phyloP scores from a whole-genome alignment of 805 yeast species.

The Candida nanaspora region DNA sequence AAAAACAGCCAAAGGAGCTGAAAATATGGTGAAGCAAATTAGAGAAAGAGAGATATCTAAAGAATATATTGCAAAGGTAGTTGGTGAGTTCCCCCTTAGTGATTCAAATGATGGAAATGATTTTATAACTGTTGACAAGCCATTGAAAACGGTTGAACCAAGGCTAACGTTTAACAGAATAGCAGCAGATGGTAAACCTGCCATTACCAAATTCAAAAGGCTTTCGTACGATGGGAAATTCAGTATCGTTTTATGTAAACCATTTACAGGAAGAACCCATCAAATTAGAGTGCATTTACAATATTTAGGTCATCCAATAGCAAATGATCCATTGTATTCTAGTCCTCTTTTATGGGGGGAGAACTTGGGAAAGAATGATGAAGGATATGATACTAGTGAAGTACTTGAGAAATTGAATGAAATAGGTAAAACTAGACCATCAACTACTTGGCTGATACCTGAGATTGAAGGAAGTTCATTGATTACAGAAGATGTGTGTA shows the following conservation, averaged over 20 bases:
- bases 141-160: conserved; percentile 67
- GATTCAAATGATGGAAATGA: conserved; percentile 13
- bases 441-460: conserved; percentile 57
- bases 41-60: conserved; percentile 70
- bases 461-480: conserved; percentile 40
- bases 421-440: conserved; percentile 64
- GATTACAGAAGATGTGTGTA: conserved; percentile 51
- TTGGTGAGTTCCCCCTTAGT: conserved; percentile 71
- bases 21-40: conserved; percentile 61
- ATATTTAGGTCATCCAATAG: conserved; percentile 82
- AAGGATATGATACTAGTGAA: conserved; percentile 35
- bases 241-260: conserved; percentile 76
- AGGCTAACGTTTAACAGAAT: conserved; percentile 60
- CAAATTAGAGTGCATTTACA: conserved; percentile 93
- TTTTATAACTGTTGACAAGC: conserved; percentile 50
- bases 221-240: conserved; percentile 58
- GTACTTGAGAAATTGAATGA: conserved; percentile 45
- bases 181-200: conserved; percentile 57
- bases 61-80: conserved; percentile 81
- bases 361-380: conserved; percentile 54
- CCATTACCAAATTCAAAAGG: conserved; percentile 63
- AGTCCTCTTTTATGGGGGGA: conserved; percentile 78
- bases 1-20: conserved; percentile 73
- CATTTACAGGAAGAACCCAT: conserved; percentile 90
- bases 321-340: conserved; percentile 88